Conservation (phyloP, 2,329 filamentous ascomycete genomes). For the Neurospora crassa region DNA sequence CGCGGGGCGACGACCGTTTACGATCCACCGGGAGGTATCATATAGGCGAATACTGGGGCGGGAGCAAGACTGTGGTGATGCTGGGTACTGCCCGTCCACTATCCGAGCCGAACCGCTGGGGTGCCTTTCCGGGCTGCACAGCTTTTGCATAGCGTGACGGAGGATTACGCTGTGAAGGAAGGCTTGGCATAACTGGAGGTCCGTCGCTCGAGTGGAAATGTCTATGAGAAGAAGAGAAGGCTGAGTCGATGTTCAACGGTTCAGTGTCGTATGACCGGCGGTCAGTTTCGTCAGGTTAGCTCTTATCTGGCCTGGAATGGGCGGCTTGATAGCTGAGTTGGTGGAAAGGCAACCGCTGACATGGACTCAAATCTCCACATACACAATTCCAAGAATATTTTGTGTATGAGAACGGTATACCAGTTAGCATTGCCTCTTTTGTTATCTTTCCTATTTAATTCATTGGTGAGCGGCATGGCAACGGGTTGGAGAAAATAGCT, state of each 20-base stretch:
- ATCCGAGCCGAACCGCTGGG: neutral
- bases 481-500: neutral
- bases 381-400: neutral
- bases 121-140: neutral
- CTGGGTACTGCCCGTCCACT: neutral
- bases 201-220: neutral
- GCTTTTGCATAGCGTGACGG: neutral
- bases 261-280: neutral
- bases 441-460: neutral
- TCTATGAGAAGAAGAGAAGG: neutral
- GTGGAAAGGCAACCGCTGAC: neutral
- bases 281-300: neutral
- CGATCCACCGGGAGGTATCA: constrained; percentile 51
- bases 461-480: neutral
- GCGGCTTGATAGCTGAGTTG: neutral
- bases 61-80: neutral
- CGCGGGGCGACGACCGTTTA: constrained; percentile 39
- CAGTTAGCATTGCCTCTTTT: neutral
- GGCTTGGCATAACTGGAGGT: neutral
- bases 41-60: constrained; percentile 25
- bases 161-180: neutral
- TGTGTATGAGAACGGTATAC: neutral
- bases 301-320: neutral
- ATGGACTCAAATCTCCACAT: neutral
- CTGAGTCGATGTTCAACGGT: neutral